These are phyloP conservation scores for Xerocomellus chrysenteron DNA, from an alignment of 768 basidiomycete species.

Conservation along the genomic window DNA sequence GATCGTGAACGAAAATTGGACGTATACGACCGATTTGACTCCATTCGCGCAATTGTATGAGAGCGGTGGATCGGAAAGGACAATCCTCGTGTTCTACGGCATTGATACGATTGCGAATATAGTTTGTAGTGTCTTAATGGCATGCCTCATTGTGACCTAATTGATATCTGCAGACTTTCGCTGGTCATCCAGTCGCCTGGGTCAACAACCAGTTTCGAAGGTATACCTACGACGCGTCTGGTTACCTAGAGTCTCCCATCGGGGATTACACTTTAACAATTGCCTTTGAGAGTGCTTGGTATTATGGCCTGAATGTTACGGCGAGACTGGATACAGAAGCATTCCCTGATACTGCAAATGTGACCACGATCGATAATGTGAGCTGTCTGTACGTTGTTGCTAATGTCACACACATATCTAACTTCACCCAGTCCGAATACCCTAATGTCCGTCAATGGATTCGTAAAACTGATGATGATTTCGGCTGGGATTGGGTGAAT, in stretches of 20 bases:
- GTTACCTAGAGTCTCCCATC: conserved; percentile 35
- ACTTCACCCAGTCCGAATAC: conserved; percentile 44
- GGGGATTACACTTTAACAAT: conserved; percentile 47
- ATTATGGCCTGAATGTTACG: conserved; percentile 54
- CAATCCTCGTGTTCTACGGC: conserved; percentile 53
- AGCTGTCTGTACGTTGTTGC: conserved; percentile 1
- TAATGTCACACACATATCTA: neutral
- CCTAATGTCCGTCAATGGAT: conserved; percentile 48
- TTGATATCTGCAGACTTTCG: conserved; percentile 39
- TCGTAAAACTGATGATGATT: conserved; percentile 53
- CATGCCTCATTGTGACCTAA: neutral
- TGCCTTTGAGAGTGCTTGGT: conserved; percentile 51
- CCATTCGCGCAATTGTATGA: conserved; percentile 37
- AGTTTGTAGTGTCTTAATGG: conserved; percentile 29
- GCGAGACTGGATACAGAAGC: conserved; percentile 46
- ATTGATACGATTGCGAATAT: conserved; percentile 59
- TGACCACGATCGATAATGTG: conserved; percentile 31
- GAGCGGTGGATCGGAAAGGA: conserved; percentile 25
- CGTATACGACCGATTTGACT: conserved; percentile 52
- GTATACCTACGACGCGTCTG: conserved; percentile 51
- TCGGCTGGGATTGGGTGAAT: conserved; percentile 61
- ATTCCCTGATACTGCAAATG: conserved; percentile 33
- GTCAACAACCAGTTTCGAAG: conserved; percentile 59
- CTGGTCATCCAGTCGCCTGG: conserved; percentile 53
- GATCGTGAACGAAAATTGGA: conserved; percentile 59